Conservation (phyloP, 768 basidiomycete species). For the Tulasnella sp. region DNA sequence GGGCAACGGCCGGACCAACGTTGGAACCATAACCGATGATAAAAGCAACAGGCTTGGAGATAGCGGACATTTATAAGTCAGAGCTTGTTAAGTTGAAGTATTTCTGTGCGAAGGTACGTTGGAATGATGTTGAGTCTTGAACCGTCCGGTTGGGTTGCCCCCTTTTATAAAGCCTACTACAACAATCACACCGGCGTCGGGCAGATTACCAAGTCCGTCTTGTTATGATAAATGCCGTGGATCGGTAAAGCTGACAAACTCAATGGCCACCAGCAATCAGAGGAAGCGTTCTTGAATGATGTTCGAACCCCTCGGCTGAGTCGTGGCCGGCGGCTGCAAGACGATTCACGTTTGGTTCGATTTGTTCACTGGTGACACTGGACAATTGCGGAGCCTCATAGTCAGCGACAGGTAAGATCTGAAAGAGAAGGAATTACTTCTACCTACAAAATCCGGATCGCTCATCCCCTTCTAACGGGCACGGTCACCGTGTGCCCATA, state of each 20-base stretch:
- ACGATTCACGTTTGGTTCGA: neutral
- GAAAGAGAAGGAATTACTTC: neutral
- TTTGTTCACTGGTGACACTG: neutral
- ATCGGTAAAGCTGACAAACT: neutral
- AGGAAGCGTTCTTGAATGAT: neutral
- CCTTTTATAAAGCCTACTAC: neutral
- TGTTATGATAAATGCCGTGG: neutral
- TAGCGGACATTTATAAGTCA: neutral
- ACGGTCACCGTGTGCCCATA: too few relatives aligned
- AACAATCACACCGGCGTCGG: neutral
- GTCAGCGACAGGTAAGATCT: neutral
- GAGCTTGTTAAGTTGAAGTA: neutral
- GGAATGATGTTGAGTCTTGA: neutral
- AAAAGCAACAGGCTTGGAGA: slow-evolving; percentile 12
- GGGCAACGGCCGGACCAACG: slow-evolving; percentile 5
- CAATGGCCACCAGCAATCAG: neutral
- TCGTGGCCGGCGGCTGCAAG: neutral
- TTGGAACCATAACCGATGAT: slow-evolving; percentile 22
- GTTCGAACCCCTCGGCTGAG: neutral
- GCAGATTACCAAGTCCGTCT: neutral
- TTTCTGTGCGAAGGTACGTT: neutral
- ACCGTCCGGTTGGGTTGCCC: neutral
- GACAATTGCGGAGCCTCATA: neutral
- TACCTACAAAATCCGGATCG: neutral
- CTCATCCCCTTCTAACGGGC: too few relatives aligned